Conservation (phyloP, 352 stramenopile genomes). For the Stramenopiles sp. region DNA sequence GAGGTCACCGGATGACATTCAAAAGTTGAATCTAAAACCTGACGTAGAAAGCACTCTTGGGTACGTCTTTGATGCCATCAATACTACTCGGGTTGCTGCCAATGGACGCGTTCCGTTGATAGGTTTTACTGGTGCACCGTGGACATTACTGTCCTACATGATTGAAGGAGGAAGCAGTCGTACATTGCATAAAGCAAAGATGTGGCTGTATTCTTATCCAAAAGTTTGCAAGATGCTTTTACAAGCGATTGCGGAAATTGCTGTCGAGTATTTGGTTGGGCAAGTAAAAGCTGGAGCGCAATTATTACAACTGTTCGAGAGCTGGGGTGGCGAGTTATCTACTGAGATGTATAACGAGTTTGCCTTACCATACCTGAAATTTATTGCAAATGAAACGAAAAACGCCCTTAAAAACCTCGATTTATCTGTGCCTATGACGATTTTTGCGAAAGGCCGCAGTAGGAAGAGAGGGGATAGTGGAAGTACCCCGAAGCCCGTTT, state of each 20-base stretch:
- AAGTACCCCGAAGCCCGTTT: neutral
- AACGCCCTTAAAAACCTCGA: no score
- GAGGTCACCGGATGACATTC: conserved; percentile 57
- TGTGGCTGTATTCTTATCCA: conserved; percentile 72
- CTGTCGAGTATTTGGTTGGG: conserved; percentile 81
- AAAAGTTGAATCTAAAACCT: conserved; percentile 57
- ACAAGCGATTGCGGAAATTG: conserved; percentile 74
- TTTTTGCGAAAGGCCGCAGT: no score
- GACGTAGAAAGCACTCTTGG: conserved; percentile 75
- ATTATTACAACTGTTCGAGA: conserved; percentile 90
- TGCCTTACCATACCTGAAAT: no score
- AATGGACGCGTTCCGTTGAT: conserved; percentile 82
- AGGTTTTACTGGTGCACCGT: conserved; percentile 86
- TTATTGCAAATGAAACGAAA: no score
- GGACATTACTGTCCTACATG: conserved; percentile 96
- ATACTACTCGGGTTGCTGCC: conserved; percentile 66
- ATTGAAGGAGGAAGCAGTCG: conserved; percentile 84
- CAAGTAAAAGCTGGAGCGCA: conserved; percentile 76
- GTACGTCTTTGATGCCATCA: conserved; percentile 82
- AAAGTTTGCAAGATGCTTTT: conserved; percentile 72
- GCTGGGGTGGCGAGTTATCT: conserved; percentile 73
- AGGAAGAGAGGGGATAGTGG: neutral
- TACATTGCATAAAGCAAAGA: conserved; percentile 75
- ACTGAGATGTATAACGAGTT: conserved; percentile 82
- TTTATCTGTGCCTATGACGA: no score